Conservation (phyloP, 2,329 filamentous ascomycete species). For the Dothistroma septosporum region DNA sequence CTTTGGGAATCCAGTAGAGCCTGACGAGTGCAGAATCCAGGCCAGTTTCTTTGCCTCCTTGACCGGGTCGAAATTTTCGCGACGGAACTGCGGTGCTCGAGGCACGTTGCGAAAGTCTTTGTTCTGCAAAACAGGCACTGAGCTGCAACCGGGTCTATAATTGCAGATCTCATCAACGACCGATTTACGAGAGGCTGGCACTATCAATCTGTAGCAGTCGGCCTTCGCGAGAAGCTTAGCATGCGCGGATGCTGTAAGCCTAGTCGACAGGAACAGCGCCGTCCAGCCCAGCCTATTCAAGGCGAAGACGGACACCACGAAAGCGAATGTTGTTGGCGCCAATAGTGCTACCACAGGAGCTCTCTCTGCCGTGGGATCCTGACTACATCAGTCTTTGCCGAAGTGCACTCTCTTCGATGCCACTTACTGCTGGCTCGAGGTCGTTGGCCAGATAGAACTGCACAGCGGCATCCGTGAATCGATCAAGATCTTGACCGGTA, state of each 20-base stretch:
- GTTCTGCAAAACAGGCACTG: slow-evolving; percentile 28
- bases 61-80: slow-evolving; percentile 11
- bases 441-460: slow-evolving; percentile 26
- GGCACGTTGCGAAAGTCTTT: slow-evolving; percentile 22
- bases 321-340: slow-evolving; percentile 53
- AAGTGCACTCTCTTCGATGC: neutral
- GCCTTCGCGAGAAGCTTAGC: slow-evolving; percentile 46
- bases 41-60: slow-evolving; percentile 36
- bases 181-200: slow-evolving; percentile 23
- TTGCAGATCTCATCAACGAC: slow-evolving; percentile 33
- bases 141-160: slow-evolving; percentile 31
- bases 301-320: slow-evolving; percentile 52
- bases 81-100: slow-evolving; percentile 14
- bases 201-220: slow-evolving; percentile 29
- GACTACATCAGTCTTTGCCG: neutral
- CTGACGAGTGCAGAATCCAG: slow-evolving; percentile 50
- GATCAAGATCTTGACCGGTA: slow-evolving; percentile 27
- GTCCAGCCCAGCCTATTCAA: slow-evolving; percentile 55
- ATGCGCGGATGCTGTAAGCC: slow-evolving; percentile 51
- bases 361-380: slow-evolving; percentile 25
- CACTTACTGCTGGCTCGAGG: slow-evolving; percentile 27
- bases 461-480: slow-evolving; percentile 28
- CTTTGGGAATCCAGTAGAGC: slow-evolving; percentile 60
- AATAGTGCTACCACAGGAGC: slow-evolving; percentile 48
- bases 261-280: slow-evolving; percentile 52